Base-by-base conservation (phyloP, 1,139 yeast genomes). In the Citeromyces hawaiiensis region DNA sequence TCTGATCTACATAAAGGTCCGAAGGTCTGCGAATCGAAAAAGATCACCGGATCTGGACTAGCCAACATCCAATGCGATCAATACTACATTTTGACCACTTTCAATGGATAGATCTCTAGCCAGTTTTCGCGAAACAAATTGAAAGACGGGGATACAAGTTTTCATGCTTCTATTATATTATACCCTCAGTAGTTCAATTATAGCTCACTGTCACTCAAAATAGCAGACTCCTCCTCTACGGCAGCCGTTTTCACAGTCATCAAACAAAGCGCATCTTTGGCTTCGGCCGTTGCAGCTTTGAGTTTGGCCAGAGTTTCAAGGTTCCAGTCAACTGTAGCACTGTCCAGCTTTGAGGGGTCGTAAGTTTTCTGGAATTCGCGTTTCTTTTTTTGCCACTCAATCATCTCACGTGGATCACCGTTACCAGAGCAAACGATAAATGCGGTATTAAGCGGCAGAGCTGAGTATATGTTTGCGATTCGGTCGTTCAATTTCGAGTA, bases 341-440 rank as follows among this genome's bases (percentile, higher is more conserved):
- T 11, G 16, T 35, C 30, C 37, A 17, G 14, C 6, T 35, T 35
- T 21, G 21, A 21, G 3, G 37, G 68, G 55, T 47, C 59, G 59
- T 53, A 71, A 46, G 58, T 72, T 47, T 44, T 51, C 46, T 64
- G 68, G 54, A 57, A 72, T 45, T 50, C 55, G 45, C 48, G 53
- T 43, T 61, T 70, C 8, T 64, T 47, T 10, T 51, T 51, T 44
- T 70, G 74, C 38, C 85, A 59, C 38, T 61, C 55, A 13, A 57
- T 53, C 72, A 79, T 67, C 36, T 64, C 70, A 15, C 65, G 53
- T 3, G 80, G 75, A 47, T 76, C 72, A 2, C 88, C 87, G 41
- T 71, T 64, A 2, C 82, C 83, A 0, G 86, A 68, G 49, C 74
- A 63, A 1, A 87, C 54, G 1, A 86, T 59, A 29, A 88, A 50